Evolutionary conservation across 2,329 filamentous ascomycete species (phyloP).

Genomic region (Pseudogymnoascus destructans): DNA sequence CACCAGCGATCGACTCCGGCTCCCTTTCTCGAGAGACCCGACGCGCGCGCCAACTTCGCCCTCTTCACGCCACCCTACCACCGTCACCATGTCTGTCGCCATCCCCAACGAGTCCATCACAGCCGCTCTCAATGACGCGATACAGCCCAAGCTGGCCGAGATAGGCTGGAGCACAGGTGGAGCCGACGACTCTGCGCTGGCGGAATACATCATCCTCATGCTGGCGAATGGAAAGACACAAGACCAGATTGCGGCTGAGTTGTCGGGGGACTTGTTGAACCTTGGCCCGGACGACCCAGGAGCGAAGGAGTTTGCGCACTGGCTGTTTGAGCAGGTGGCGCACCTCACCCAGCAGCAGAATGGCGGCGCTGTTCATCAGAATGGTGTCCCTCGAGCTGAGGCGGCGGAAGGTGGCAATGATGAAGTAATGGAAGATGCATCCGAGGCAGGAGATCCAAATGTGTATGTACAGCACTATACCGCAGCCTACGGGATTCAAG

Average conservation of each 20-base stretch:
- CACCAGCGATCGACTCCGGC: background rate
- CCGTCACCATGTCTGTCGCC: conserved; percentile 58
- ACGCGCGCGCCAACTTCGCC: background rate
- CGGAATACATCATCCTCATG: conserved; percentile 97
- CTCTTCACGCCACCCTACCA: background rate
- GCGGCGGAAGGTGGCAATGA: conserved; percentile 48
- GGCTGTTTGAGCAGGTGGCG: conserved; percentile 85
- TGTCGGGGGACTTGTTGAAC: conserved; percentile 75
- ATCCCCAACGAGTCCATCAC: conserved; percentile 69
- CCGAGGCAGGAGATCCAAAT: conserved; percentile 34
- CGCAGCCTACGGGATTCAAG: background rate
- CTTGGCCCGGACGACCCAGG: conserved; percentile 72
- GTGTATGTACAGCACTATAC: conserved; percentile 36
- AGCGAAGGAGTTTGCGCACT: conserved; percentile 71
- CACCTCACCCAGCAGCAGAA: conserved; percentile 50
- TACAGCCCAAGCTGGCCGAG: conserved; percentile 85
- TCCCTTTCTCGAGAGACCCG: background rate
- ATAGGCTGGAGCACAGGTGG: conserved; percentile 81
- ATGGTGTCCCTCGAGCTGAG: conserved; percentile 38
- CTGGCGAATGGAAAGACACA: conserved; percentile 89
- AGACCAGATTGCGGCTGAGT: conserved; percentile 75
- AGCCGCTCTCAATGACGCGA: conserved; percentile 65
- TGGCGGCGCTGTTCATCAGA: conserved; percentile 28
- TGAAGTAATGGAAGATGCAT: conserved; percentile 56
- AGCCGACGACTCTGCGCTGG: conserved; percentile 64